Evolutionary conservation across 2,329 filamentous ascomycete genomes (phyloP).

Genomic region (Alternaria sp.): DNA sequence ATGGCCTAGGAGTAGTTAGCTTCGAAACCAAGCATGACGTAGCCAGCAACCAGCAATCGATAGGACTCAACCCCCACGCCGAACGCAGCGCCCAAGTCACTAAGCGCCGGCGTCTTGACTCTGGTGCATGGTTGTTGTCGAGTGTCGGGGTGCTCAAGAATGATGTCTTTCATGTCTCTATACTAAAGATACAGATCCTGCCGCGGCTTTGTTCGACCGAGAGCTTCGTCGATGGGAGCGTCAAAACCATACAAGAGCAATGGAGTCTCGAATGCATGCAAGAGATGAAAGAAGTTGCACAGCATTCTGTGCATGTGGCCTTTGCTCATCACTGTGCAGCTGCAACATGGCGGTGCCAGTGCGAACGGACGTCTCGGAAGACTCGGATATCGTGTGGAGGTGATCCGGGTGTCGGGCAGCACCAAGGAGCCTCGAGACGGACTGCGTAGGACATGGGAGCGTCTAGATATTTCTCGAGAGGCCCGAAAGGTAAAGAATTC

Average conservation of each 20-base stretch:
- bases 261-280: not conserved
- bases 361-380: conserved; percentile 1
- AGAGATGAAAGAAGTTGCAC: conserved; percentile 5
- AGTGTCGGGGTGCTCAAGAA: not conserved
- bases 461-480: not conserved
- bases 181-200: not conserved
- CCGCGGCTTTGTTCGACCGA: not conserved
- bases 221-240: not conserved
- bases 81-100: conserved; percentile 97
- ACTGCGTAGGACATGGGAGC: not conserved
- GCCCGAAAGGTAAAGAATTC: not conserved
- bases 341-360: conserved; percentile 11
- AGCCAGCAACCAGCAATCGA: conserved; percentile 17
- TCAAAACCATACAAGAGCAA: not conserved
- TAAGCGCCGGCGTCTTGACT: conserved; percentile 62
- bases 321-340: conserved; percentile 6
- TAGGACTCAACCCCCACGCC: conserved; percentile 84
- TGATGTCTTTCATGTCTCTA: not conserved
- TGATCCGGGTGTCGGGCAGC: conserved; percentile 1
- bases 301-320: conserved; percentile 2
- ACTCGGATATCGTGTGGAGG: conserved; percentile 5
- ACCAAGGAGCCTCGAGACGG: not conserved
- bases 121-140: conserved; percentile 1
- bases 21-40: conserved; percentile 14
- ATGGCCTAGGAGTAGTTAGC: conserved; percentile 41